Evolutionary conservation across 306 rosid genomes (phyloP).

Genomic region (Astragalus glycyphyllos): DNA sequence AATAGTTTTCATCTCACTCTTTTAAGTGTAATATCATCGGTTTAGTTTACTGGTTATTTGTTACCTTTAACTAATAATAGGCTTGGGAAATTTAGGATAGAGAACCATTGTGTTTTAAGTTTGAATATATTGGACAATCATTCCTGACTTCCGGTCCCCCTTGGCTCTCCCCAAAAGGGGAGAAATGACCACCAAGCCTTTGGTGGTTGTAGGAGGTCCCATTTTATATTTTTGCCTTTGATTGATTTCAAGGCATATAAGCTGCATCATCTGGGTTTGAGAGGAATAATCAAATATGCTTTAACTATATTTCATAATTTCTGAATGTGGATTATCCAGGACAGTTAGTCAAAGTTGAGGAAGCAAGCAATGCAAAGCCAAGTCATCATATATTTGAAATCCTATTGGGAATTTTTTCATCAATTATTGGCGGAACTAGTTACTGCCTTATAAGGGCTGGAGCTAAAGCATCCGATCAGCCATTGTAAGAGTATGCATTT

Average conservation of each 20-base stretch:
- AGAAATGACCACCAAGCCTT: not conserved
- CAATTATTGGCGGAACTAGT: slow-evolving; percentile 75
- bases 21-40: slow-evolving; percentile 20
- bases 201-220: not conserved
- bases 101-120: slow-evolving; percentile 5
- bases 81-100: slow-evolving; percentile 11
- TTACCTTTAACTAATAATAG: slow-evolving; percentile 4
- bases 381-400: slow-evolving; percentile 54
- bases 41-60: not conserved
- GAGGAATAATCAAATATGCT: slow-evolving; percentile 30
- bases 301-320: slow-evolving; percentile 39
- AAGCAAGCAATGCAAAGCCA: slow-evolving; percentile 48
- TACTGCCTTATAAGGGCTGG: slow-evolving; percentile 79
- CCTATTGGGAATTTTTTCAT: slow-evolving; percentile 65
- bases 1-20: slow-evolving; percentile 27
- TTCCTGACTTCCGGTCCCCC: not conserved
- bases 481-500: slow-evolving; percentile 64
- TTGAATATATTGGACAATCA: slow-evolving; percentile 15
- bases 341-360: slow-evolving; percentile 56
- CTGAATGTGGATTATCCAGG: slow-evolving; percentile 54
- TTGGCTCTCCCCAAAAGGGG: not conserved
- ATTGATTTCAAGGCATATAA: slow-evolving; percentile 24
- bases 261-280: slow-evolving; percentile 32
- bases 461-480: slow-evolving; percentile 80
- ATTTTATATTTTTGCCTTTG: not conserved